phyloP scores from a whole-genome alignment of 2,329 filamentous ascomycete species.

The Eutypella sp. region DNA sequence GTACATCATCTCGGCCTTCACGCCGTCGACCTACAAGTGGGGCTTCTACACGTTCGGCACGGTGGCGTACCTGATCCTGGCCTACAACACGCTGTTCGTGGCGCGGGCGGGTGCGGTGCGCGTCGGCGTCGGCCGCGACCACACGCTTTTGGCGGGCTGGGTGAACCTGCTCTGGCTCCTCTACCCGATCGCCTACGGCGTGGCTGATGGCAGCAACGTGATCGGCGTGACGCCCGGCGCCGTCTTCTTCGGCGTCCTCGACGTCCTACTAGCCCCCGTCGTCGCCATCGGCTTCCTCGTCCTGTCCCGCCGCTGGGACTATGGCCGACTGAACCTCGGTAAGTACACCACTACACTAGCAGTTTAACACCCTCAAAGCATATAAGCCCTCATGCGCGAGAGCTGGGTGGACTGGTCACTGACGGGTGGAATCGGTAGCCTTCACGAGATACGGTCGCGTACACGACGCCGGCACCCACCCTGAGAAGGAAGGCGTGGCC shows the following conservation, averaged over 20 bases:
- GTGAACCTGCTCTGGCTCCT: constrained; percentile 48
- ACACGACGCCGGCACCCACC: constrained; percentile 35
- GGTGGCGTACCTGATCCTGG: constrained; percentile 41
- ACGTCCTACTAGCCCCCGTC: constrained; percentile 43
- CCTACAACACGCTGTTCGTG: constrained; percentile 36
- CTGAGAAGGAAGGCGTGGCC: too few relatives aligned
- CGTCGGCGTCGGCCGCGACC: constrained; percentile 39
- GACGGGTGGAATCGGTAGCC: constrained; percentile 12
- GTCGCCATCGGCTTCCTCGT: constrained; percentile 37
- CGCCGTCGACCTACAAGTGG: constrained; percentile 49
- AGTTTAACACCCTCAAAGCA: not conserved
- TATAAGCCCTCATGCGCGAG: not conserved
- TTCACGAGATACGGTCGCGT: constrained; percentile 54
- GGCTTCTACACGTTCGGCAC: constrained; percentile 52
- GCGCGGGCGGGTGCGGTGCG: constrained; percentile 34
- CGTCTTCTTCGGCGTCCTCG: constrained; percentile 51
- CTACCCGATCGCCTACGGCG: constrained; percentile 50
- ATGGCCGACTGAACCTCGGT: constrained; percentile 41
- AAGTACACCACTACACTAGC: constrained; percentile 4
- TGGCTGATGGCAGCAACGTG: constrained; percentile 47
- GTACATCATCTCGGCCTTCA: constrained; percentile 46
- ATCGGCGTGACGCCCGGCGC: constrained; percentile 41
- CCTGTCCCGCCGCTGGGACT: constrained; percentile 47
- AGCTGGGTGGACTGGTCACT: not conserved
- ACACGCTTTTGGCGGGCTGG: constrained; percentile 41